Percentiles rank a stretch among this genome's conserved stretches.
phyloP scores from a whole-genome alignment of 2,329 filamentous ascomycete species.

The Xylariales sp. region DNA sequence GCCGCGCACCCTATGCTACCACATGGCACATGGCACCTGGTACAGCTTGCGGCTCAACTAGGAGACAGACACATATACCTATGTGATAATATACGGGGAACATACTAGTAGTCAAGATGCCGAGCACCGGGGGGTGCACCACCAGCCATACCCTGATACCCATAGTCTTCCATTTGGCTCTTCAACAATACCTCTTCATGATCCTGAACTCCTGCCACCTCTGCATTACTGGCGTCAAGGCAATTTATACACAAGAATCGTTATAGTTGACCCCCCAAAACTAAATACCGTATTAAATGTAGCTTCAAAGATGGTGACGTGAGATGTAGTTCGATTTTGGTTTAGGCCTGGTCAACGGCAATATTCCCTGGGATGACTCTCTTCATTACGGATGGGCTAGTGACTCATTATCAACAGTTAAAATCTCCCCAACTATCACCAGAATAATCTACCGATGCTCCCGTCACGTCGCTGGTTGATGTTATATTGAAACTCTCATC shows the following conservation, averaged over 20 bases:
- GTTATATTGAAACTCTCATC: constrained; percentile 38
- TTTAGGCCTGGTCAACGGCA: neutral
- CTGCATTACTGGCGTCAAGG: constrained; percentile 9
- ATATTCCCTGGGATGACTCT: neutral
- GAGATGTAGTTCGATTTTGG: neutral
- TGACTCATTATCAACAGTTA: constrained; percentile 13
- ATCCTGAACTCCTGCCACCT: neutral
- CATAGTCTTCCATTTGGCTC: no score
- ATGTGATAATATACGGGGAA: no score
- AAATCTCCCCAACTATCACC: constrained; percentile 43
- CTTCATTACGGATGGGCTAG: neutral
- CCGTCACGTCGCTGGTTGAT: constrained; percentile 34
- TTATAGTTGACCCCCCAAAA: neutral
- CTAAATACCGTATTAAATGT: neutral
- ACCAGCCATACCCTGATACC: no score
- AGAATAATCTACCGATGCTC: constrained; percentile 42
- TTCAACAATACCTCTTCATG: neutral
- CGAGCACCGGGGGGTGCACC: no score
- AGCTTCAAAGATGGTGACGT: neutral
- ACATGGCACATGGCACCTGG: no score
- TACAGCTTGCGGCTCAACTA: no score
- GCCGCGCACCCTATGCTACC: no score
- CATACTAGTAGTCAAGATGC: no score
- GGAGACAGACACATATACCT: no score
- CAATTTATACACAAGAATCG: constrained; percentile 12